Conservation (phyloP, 1,139 yeast genomes). For the Pneumocystis oryctolagi region DNA sequence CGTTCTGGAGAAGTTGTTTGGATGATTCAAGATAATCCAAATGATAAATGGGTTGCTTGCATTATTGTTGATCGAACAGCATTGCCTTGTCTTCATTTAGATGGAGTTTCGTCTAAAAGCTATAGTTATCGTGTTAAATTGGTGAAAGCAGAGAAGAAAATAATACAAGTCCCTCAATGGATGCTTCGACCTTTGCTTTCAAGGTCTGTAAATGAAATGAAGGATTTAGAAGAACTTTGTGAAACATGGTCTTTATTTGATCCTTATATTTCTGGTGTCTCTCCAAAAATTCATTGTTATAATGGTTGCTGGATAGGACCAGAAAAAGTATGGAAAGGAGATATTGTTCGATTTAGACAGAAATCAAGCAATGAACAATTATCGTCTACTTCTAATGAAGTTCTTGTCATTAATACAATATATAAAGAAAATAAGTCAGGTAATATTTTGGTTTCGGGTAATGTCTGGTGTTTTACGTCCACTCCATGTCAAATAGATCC, state of each 20-base stretch:
- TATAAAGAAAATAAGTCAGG: neutral
- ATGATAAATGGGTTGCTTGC: neutral
- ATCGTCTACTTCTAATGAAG: neutral
- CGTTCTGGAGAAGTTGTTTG: constrained; percentile 6
- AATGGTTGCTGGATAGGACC: constrained; percentile 5
- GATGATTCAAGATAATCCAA: constrained; percentile 3
- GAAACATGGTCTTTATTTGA: neutral
- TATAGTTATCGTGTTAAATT: constrained; percentile 2
- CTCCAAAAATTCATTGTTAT: constrained; percentile 1
- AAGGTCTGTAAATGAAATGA: neutral
- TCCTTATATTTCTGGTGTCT: neutral
- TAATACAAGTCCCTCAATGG: constrained; percentile 5
- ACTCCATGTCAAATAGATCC: neutral
- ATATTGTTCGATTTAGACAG: constrained; percentile 1
- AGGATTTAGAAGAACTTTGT: neutral
- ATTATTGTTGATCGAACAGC: constrained; percentile 1
- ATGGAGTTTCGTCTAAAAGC: constrained; percentile 4
- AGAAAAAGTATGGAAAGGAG: constrained; percentile 7
- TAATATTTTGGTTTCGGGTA: constrained; percentile 1
- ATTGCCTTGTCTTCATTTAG: neutral
- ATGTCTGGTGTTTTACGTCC: neutral
- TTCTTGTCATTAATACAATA: neutral
- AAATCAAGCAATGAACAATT: neutral
- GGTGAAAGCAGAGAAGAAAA: neutral
- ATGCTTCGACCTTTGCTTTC: constrained; percentile 1